Conservation (phyloP, 2,329 filamentous ascomycete genomes). For the Dactylellina leptospora region DNA sequence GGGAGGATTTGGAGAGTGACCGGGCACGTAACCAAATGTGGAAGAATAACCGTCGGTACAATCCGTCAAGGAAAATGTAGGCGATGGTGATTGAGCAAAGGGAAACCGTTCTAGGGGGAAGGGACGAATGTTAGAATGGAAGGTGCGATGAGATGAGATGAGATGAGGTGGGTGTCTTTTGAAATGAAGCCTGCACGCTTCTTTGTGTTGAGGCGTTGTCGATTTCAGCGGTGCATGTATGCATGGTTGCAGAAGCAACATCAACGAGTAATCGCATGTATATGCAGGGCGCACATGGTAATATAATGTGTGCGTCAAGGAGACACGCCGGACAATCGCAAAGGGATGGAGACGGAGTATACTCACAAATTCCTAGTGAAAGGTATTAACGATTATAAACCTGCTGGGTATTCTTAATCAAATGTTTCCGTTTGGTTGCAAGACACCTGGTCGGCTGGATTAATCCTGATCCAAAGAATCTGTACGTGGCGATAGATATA, state of each 20-base stretch:
- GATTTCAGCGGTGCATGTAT: not conserved
- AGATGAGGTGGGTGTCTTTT: not conserved
- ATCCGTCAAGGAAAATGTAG: constrained; percentile 48
- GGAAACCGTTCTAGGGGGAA: constrained; percentile 44
- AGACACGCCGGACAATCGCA: not conserved
- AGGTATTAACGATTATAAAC: constrained; percentile 30
- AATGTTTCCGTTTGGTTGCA: constrained; percentile 32
- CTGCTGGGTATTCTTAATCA: constrained; percentile 24
- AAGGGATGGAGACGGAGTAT: not conserved
- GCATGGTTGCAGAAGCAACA: not conserved
- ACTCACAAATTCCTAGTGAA: constrained; percentile 43
- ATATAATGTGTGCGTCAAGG: too few species aligned
- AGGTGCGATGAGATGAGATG: not conserved
- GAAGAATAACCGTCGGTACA: constrained; percentile 25
- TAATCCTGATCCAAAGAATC: constrained; percentile 42
- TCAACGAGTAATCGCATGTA: too few species aligned
- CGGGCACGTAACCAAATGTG: constrained; percentile 50
- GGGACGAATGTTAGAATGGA: constrained; percentile 26
- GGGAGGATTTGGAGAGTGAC: constrained; percentile 52
- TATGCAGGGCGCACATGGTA: too few species aligned
- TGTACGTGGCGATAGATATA: not conserved
- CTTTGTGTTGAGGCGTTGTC: not conserved
- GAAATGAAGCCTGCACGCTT: not conserved
- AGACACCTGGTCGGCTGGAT: constrained; percentile 49
- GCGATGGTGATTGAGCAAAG: constrained; percentile 34